These are phyloP conservation scores for Coemansia sp. DNA, from an alignment of 192 early-diverging fungal species.

Conservation along the genomic window DNA sequence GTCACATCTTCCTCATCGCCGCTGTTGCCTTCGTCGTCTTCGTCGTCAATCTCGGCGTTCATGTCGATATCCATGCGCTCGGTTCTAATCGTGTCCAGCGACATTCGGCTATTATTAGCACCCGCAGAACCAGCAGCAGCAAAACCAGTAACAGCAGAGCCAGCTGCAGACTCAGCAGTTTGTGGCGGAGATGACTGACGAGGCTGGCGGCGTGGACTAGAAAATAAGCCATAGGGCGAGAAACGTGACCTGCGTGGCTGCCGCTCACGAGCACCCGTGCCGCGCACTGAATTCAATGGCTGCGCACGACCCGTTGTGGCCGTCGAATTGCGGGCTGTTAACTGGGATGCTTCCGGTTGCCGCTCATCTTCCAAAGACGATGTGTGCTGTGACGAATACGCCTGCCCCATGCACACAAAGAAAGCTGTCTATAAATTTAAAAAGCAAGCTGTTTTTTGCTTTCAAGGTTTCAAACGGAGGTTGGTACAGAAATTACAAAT, in stretches of 20 bases:
- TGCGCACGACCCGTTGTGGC: not conserved
- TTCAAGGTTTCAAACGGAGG: not conserved
- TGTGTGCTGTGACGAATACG: constrained; percentile 18
- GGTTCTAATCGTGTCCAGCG: not conserved
- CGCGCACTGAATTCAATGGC: constrained; percentile 7
- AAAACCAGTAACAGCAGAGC: too few relatives aligned
- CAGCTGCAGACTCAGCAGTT: too few relatives aligned
- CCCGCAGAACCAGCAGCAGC: not conserved
- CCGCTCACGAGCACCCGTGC: constrained; percentile 3
- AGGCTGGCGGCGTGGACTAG: not conserved
- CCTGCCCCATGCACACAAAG: constrained; percentile 30
- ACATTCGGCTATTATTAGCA: not conserved
- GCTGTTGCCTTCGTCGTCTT: not conserved
- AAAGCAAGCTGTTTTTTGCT: too few relatives aligned
- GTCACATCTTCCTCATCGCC: not conserved
- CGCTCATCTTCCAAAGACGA: constrained; percentile 1
- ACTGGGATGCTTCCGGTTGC: not conserved
- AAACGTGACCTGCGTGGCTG: constrained; percentile 16
- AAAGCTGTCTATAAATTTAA: not conserved
- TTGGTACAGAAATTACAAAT: constrained; percentile 1
- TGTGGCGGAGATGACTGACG: not conserved
- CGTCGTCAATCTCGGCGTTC: not conserved
- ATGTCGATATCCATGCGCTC: not conserved
- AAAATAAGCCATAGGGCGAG: constrained; percentile 22
- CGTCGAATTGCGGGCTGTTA: not conserved